phyloP scores from a whole-genome alignment of 345 rosid genomes.

The Lepidium aucheri region DNA sequence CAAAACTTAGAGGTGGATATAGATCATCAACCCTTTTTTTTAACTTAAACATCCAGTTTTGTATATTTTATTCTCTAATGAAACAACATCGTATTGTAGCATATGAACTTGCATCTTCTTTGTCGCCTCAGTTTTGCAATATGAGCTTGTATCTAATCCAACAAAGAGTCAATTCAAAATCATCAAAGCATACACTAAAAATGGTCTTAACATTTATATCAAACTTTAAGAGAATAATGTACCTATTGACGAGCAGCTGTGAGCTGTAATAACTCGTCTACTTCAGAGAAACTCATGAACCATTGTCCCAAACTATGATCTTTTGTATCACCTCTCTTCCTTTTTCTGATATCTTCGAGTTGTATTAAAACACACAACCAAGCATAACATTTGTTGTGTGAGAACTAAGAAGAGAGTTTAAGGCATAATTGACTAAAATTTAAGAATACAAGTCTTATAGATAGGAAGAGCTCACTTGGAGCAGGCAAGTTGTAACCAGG shows the following conservation, averaged over 20 bases:
- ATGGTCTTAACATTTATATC: neutral
- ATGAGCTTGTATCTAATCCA: slow-evolving; percentile 66
- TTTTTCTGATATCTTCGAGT: slow-evolving; percentile 33
- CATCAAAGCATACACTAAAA: neutral
- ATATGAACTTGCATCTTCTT: no score
- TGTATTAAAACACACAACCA: slow-evolving; percentile 23
- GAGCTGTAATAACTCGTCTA: slow-evolving; percentile 60
- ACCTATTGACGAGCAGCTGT: slow-evolving; percentile 73
- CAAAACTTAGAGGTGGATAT: no score
- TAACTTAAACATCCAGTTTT: no score
- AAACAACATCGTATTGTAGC: no score
- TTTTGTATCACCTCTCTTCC: slow-evolving; percentile 55
- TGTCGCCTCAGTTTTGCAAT: slow-evolving; percentile 60
- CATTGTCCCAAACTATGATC: slow-evolving; percentile 48
- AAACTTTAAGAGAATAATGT: neutral
- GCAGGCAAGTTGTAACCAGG: slow-evolving; percentile 50
- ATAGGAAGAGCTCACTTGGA: slow-evolving; percentile 33
- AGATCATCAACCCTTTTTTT: no score
- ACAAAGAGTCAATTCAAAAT: neutral
- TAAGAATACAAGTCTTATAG: neutral
- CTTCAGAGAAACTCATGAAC: slow-evolving; percentile 63
- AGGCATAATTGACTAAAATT: neutral
- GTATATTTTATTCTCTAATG: no score
- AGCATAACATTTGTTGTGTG: neutral
- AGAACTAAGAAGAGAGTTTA: neutral